phyloP scores from a whole-genome alignment of 306 rosid genomes.

The Cicer pinnatifidum region DNA sequence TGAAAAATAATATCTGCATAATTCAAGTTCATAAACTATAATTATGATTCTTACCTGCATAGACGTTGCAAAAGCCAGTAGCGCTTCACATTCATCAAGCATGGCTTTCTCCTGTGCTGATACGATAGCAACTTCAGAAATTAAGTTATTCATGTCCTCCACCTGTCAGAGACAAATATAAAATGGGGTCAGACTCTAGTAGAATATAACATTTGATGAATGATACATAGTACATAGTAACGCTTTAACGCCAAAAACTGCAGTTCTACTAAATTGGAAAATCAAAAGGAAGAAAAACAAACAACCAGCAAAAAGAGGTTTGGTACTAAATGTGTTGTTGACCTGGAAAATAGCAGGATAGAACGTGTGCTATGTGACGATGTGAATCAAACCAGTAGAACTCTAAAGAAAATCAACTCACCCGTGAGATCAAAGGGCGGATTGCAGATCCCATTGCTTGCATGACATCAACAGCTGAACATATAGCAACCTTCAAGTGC shows the following conservation, averaged over 20 bases:
- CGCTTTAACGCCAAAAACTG: conserved; percentile 11
- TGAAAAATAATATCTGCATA: conserved; percentile 5
- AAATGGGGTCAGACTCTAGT: conserved; percentile 32
- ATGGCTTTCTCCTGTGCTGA: conserved; percentile 83
- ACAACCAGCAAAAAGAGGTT: not conserved
- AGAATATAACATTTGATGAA: conserved; percentile 31
- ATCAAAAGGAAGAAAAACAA: conserved; percentile 36
- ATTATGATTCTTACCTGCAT: conserved; percentile 72
- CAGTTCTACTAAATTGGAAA: conserved; percentile 35
- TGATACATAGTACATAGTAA: not conserved
- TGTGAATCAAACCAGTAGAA: conserved; percentile 36
- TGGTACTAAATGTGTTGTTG: conserved; percentile 9
- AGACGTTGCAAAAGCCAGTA: conserved; percentile 70
- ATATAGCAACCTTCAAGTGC: conserved; percentile 79
- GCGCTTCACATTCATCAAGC: conserved; percentile 83
- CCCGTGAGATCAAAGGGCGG: conserved; percentile 77
- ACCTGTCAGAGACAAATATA: conserved; percentile 56
- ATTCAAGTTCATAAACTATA: conserved; percentile 34
- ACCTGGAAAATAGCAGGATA: conserved; percentile 27
- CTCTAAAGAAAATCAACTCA: conserved; percentile 48
- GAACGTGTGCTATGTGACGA: conserved; percentile 16
- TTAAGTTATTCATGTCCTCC: conserved; percentile 72
- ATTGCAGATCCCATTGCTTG: conserved; percentile 87
- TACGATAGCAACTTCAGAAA: conserved; percentile 75
- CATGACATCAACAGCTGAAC: conserved; percentile 89